phyloP scores from a whole-genome alignment of 176 grass and related monocot genomes.

The Paspalum notatum region DNA sequence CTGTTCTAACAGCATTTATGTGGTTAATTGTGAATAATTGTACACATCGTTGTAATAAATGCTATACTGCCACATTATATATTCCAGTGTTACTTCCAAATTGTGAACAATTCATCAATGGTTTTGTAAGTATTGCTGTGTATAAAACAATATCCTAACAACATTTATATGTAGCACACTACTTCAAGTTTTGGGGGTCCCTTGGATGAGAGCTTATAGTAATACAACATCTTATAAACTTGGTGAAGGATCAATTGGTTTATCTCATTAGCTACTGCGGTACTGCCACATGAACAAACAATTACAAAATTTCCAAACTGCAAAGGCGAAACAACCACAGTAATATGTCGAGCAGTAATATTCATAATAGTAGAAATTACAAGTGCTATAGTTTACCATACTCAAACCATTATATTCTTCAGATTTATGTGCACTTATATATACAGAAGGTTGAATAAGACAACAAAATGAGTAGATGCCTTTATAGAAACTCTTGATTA shows the following conservation, averaged over 20 bases:
- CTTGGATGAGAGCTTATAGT: background rate
- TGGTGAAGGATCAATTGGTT: background rate
- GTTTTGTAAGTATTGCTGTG: background rate
- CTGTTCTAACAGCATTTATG: background rate
- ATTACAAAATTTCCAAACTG: background rate
- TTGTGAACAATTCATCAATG: background rate
- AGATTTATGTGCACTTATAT: background rate
- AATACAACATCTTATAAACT: background rate
- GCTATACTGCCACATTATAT: background rate
- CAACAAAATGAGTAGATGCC: background rate
- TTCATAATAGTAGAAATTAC: background rate
- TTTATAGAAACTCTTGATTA: background rate
- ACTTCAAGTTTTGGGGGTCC: background rate
- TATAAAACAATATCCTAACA: background rate
- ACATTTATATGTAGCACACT: slow-evolving; percentile 16
- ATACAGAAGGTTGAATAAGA: background rate
- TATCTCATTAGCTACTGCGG: slow-evolving; percentile 32
- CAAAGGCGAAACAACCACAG: background rate
- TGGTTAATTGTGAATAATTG: background rate
- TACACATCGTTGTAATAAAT: background rate
- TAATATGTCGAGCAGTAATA: background rate
- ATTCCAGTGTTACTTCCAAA: background rate
- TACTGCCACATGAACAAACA: slow-evolving; percentile 4
- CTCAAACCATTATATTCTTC: background rate
- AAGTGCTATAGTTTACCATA: background rate